Evolutionary conservation across 1,139 yeast species (phyloP), one percentile per base, ranked within the genome.

Genomic region (Suhomyces bribrorum): DNA sequence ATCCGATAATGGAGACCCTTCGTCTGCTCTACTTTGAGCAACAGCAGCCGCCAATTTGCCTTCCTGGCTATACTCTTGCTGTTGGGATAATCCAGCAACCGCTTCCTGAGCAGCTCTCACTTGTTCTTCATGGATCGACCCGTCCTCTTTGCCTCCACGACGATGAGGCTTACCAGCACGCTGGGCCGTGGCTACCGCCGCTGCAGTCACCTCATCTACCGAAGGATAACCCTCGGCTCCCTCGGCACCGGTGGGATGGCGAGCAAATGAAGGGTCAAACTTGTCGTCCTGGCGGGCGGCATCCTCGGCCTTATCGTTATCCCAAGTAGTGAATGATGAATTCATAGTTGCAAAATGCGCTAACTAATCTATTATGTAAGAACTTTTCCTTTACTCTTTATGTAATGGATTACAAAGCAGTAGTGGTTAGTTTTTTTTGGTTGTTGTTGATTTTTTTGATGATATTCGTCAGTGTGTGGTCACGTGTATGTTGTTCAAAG

Each of bases 181-280:
- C 29, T 47, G 56, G 13, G 62, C 63, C 27, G 53, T 56, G 29
- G 56, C 64, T 5, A 54, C 66, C 5, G 64, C 64, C 2, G 63
- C 64, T 3, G 65, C 65, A 3, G 64, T 59, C 12, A 60, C 66
- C 28, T 57, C 68, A 13, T 57, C 64, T 2, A 59, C 65, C 7
- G 56, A 41, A 15, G 58, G 56, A 34, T 53, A 62, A 22, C 50
- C 59, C 15, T 47, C 53, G 28, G 29, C 8, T 12, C 30, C 43
- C n/a, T 39, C 43, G 24, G 27, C 17, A 43, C 46, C 56, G 35
- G 53, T 57, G 27, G 58, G 44, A 12, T 46, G 59, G 20, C 69
- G 47, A 11, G 60, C 59, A 45, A 62, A 65, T 14, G 65, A 47
- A 14, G 68, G 67, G 43, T 65, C 69, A 32, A 64, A 50, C 40